Evolutionary conservation across 371 early-diverging fungal species (phyloP).

Genomic region (Lichtheimia hyalospora): DNA sequence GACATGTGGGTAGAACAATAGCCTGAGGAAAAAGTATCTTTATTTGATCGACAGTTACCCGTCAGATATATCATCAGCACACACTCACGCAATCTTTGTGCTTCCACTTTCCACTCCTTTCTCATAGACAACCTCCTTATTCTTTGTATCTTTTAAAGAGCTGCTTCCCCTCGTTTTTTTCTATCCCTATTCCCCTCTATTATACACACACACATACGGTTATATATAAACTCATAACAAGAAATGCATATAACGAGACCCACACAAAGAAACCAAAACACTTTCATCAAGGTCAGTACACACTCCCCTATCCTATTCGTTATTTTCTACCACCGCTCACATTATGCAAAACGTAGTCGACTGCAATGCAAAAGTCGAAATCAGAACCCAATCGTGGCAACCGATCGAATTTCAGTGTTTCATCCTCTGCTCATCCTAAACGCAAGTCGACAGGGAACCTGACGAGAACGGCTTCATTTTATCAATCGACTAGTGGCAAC

Average conservation of each 20-base stretch:
- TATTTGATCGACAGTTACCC: too few relatives aligned
- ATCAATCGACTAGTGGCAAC: neutral
- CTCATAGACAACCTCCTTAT: too few relatives aligned
- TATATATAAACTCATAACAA: neutral
- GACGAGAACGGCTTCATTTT: slow-evolving; percentile 24
- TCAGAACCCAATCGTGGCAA: slow-evolving; percentile 35
- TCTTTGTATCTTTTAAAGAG: too few relatives aligned
- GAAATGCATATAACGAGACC: neutral
- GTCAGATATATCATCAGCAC: too few relatives aligned
- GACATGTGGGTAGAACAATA: too few relatives aligned
- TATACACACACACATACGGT: neutral
- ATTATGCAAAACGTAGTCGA: slow-evolving; percentile 8
- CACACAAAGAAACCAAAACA: neutral
- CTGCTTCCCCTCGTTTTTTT: neutral
- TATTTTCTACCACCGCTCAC: too few relatives aligned
- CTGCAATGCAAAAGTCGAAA: slow-evolving; percentile 38
- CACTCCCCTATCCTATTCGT: too few relatives aligned
- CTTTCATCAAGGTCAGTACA: too few relatives aligned
- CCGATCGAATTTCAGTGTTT: too few relatives aligned
- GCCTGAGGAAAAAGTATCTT: too few relatives aligned
- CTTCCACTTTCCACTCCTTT: too few relatives aligned
- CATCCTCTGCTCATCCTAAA: slow-evolving; percentile 24
- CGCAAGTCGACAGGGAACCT: slow-evolving; percentile 47
- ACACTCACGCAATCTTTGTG: too few relatives aligned
- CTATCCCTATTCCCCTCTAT: neutral